Base-by-base conservation (phyloP, 2,329 filamentous ascomycete genomes). In the Ceratocystis colombiana region DNA sequence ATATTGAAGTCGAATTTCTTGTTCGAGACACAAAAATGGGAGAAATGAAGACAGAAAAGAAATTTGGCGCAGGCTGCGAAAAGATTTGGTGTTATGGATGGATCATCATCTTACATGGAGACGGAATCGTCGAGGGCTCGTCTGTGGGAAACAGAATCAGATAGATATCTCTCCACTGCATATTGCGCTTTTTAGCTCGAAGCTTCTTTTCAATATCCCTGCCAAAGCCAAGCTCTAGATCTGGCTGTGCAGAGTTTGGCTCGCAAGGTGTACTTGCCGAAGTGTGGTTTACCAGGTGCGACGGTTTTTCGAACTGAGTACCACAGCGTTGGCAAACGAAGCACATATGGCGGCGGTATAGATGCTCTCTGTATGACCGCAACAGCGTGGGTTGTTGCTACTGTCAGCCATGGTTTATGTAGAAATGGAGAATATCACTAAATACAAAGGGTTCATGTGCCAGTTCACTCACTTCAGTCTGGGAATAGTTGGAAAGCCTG, bases 281-380 rank as follows among this genome's bases (percentile, higher is more conserved):
- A 1, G 22, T 33, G 37, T 68, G 66, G 7, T 25, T 59, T 2
- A 17, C 44, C n/a, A 62, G 46, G 8, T 68, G 45, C 22, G 25
- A n/a, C 61, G 44, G 22, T 17, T 59, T 57, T 45, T 63, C 50
- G 25, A 68, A 68, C 41, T 65, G 48, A 10, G 20, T 5, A 17
- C 50, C 22, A 61, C 66, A 68, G 28, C 59, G 10, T n/a, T 28
- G 15, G 37, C 66, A 68, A 28, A 41, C 44, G 10, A 48, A 66
- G 59, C 64, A 63, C 59, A 65, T 65, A 30, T 68, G 66, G 4
- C 66, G 63, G 30, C 66, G 66, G 30, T 68, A 68, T n/a, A 68
- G 50, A 61, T 68, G 66, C 55, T 68, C 66, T 44, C 66, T 68
- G 50, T 12, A 25, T 28, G 7, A 30, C 37, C 22, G 2, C 1